phyloP scores from a whole-genome alignment of 352 stramenopile species.

The Globisporangium iwayamae region DNA sequence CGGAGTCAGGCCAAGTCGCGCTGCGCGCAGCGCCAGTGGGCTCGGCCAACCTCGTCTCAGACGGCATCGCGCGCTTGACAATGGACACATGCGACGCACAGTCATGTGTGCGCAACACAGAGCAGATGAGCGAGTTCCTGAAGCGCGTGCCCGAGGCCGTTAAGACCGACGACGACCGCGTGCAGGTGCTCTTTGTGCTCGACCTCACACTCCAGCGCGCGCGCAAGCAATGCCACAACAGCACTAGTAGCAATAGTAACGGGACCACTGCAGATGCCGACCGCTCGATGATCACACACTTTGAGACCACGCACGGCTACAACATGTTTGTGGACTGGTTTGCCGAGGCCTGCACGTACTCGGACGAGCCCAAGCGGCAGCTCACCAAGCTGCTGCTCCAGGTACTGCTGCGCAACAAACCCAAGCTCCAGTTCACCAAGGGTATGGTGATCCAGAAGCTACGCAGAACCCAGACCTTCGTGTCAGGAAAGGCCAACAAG shows the following conservation, averaged over 20 bases:
- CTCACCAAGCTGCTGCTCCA: slow-evolving; percentile 52
- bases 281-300: slow-evolving; percentile 31
- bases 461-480: slow-evolving; percentile 21
- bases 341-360: slow-evolving; percentile 35
- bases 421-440: slow-evolving; percentile 37
- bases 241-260: background rate
- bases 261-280: slow-evolving; percentile 1
- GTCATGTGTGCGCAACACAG: slow-evolving; percentile 29
- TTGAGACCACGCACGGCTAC: slow-evolving; percentile 61
- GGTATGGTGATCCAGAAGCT: slow-evolving; percentile 35
- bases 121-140: slow-evolving; percentile 41
- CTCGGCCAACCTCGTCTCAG: slow-evolving; percentile 39
- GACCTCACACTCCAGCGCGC: slow-evolving; percentile 38
- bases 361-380: slow-evolving; percentile 41
- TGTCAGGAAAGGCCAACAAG: slow-evolving; percentile 44
- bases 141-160: slow-evolving; percentile 26
- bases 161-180: slow-evolving; percentile 46
- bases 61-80: slow-evolving; percentile 31
- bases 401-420: slow-evolving; percentile 50
- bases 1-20: slow-evolving; percentile 20
- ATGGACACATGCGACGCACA: slow-evolving; percentile 36
- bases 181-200: slow-evolving; percentile 57
- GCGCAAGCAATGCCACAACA: slow-evolving; percentile 8
- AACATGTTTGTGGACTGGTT: slow-evolving; percentile 60
- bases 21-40: slow-evolving; percentile 28